phyloP scores from a whole-genome alignment of 768 basidiomycete genomes.

The Pleurotus tuoliensis region DNA sequence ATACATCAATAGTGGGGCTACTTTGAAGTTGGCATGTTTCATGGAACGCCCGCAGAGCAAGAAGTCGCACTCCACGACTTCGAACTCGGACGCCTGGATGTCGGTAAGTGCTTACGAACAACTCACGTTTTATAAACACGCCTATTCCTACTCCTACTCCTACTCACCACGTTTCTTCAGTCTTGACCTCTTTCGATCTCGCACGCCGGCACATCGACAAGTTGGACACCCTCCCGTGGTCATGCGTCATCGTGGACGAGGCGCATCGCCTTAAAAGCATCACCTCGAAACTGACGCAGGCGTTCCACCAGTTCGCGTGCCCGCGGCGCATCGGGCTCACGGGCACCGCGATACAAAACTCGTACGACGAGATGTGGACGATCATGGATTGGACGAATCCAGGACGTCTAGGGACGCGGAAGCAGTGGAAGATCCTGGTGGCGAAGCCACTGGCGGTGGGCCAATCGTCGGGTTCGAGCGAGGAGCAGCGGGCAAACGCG shows the following conservation, averaged over 20 bases:
- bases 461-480: conserved; percentile 62
- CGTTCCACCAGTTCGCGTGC: conserved; percentile 70
- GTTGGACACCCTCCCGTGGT: conserved; percentile 68
- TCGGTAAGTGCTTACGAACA: conserved; percentile 48
- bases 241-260: conserved; percentile 81
- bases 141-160: not conserved
- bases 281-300: conserved; percentile 56
- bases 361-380: conserved; percentile 88
- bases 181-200: conserved; percentile 78
- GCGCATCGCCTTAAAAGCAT: conserved; percentile 88
- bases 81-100: conserved; percentile 76
- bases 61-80: conserved; percentile 64
- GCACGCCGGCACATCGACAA: conserved; percentile 68
- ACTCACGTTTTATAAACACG: too few relatives aligned
- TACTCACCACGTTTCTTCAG: conserved; percentile 31
- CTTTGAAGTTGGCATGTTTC: conserved; percentile 81
- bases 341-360: conserved; percentile 79
- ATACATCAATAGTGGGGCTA: conserved; percentile 74
- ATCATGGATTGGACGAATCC: conserved; percentile 93
- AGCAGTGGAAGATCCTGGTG: conserved; percentile 77
- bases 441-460: conserved; percentile 63
- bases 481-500: conserved; percentile 55
- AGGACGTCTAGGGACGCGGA: conserved; percentile 62
- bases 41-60: conserved; percentile 48
- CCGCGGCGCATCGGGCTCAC: conserved; percentile 79